These are phyloP conservation scores for Vitis cinerea DNA, from an alignment of 164 flowering plant genomes.

Conservation along the genomic window DNA sequence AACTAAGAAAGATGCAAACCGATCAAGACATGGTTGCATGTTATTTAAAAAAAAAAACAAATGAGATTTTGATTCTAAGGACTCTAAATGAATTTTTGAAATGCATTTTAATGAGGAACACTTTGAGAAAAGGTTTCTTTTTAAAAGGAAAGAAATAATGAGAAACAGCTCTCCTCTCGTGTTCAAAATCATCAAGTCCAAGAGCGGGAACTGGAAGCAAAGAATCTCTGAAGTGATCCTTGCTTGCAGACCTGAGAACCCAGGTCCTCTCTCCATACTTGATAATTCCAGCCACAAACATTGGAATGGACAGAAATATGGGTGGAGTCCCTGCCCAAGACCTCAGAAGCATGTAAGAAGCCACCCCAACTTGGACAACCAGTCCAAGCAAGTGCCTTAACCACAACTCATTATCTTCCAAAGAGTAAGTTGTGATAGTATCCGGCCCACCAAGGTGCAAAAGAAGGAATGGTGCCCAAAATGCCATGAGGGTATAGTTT, in stretches of 20 bases:
- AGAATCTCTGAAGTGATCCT: too few species aligned
- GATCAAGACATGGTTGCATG: too few species aligned
- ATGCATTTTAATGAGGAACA: too few species aligned
- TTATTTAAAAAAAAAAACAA: too few species aligned
- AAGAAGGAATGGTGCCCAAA: slow-evolving; percentile 9
- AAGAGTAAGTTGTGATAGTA: slow-evolving; percentile 29
- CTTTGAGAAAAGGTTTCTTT: too few species aligned
- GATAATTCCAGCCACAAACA: background rate
- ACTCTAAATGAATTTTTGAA: too few species aligned
- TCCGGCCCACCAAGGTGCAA: slow-evolving; percentile 33
- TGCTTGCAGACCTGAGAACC: too few species aligned
- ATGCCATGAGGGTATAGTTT: background rate
- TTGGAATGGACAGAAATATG: slow-evolving; percentile 9
- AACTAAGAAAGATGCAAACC: too few species aligned
- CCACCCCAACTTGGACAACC: background rate
- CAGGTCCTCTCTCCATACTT: too few species aligned
- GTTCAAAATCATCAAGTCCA: background rate
- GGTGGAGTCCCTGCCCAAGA: background rate
- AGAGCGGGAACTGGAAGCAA: background rate
- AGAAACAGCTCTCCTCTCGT: slow-evolving; percentile 16
- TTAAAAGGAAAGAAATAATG: too few species aligned
- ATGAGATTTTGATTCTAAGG: too few species aligned
- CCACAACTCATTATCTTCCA: slow-evolving; percentile 30
- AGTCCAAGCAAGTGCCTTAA: slow-evolving; percentile 20
- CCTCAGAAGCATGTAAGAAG: background rate